Percentiles rank a stretch among this genome's conserved stretches.
Evolutionary conservation across 768 basidiomycete genomes (phyloP).

Genomic region (Russula lepida): DNA sequence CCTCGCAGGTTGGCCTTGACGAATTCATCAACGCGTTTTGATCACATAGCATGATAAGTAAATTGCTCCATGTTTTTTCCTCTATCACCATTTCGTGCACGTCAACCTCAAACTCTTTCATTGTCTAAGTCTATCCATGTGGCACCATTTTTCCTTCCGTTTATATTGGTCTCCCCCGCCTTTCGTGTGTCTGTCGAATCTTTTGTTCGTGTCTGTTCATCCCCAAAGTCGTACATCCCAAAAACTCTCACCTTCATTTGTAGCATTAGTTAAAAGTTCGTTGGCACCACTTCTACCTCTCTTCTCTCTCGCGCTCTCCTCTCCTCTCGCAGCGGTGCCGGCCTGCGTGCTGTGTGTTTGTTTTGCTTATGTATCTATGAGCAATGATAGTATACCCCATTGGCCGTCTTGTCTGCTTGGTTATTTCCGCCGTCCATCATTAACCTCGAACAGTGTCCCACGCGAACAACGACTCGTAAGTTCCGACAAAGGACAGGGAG

Average conservation of each 20-base stretch:
- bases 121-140: neutral
- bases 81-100: neutral
- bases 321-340: neutral
- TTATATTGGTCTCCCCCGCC: neutral
- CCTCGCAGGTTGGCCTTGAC: constrained; percentile 11
- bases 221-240: neutral
- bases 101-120: neutral
- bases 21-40: constrained; percentile 11
- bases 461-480: neutral
- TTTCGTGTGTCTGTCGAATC: neutral
- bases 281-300: neutral
- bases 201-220: constrained; percentile 1
- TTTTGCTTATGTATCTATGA: constrained; percentile 1
- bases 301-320: neutral
- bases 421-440: no score
- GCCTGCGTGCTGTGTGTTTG: constrained; percentile 1
- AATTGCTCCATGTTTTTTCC: neutral
- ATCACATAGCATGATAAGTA: neutral
- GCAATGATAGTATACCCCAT: constrained; percentile 10
- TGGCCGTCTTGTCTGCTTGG: neutral
- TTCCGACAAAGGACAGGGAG: neutral
- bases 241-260: constrained; percentile 16
- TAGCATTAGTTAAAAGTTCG: constrained; percentile 17
- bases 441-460: no score
- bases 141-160: neutral